Evolutionary conservation across 164 flowering plant species (phyloP).

Genomic region (Vitis rotundifolia): DNA sequence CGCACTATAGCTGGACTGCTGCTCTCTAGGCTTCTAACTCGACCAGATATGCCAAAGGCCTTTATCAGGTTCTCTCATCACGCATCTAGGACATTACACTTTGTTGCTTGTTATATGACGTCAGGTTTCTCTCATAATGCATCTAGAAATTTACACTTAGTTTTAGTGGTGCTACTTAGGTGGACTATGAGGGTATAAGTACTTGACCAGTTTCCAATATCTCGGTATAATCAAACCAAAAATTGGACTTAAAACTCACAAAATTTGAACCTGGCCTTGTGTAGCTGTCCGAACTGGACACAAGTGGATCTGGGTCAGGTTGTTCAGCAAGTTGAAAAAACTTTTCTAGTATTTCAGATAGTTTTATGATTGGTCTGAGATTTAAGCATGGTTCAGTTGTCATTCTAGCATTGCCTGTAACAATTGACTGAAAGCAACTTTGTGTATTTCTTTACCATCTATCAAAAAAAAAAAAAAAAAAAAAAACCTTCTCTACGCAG

Average conservation of each 20-base stretch:
- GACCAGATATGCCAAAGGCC: constrained; percentile 89
- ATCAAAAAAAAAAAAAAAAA: too few relatives aligned
- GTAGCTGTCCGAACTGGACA: background rate
- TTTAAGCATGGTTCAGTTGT: too few relatives aligned
- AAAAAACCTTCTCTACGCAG: too few relatives aligned
- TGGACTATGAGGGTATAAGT: background rate
- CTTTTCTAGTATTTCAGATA: too few relatives aligned
- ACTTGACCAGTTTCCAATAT: background rate
- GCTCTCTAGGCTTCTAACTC: constrained; percentile 85
- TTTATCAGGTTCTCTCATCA: constrained; percentile 58
- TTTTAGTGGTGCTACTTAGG: background rate
- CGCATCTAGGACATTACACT: background rate
- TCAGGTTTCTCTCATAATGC: too few relatives aligned
- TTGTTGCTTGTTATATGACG: background rate
- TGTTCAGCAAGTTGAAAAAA: background rate
- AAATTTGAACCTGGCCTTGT: too few relatives aligned
- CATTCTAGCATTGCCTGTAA: too few relatives aligned
- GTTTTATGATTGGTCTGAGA: too few relatives aligned
- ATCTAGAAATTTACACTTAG: too few relatives aligned
- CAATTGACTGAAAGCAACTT: too few relatives aligned
- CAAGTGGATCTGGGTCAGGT: background rate
- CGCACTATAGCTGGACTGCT: constrained; percentile 78
- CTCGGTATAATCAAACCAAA: background rate
- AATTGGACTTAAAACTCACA: background rate
- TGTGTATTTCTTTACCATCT: too few relatives aligned